phyloP scores from a whole-genome alignment of 257 asterid genomes.

The Rehmannia glutinosa region DNA sequence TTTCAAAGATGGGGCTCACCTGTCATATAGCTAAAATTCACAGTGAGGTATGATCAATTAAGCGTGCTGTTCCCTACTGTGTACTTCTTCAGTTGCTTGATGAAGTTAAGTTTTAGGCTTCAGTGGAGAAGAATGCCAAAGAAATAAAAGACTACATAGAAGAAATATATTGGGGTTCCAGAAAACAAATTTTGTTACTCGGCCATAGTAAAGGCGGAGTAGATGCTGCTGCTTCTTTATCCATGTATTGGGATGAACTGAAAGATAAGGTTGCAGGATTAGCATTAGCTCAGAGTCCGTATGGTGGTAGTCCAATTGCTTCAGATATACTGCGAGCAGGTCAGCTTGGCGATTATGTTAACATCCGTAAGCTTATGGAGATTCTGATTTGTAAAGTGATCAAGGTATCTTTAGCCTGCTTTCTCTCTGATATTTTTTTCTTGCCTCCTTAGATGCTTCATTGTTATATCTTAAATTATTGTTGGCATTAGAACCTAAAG shows the following conservation, averaged over 20 bases:
- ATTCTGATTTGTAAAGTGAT: conserved; percentile 87
- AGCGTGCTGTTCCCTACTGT: not conserved
- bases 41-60: conserved; percentile 42
- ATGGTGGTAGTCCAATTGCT: conserved; percentile 96
- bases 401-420: conserved; percentile 55
- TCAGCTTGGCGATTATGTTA: conserved; percentile 95
- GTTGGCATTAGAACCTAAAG: not conserved
- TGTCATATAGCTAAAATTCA: conserved; percentile 83
- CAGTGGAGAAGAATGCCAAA: conserved; percentile 85
- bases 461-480: not conserved
- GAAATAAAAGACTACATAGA: conserved; percentile 89
- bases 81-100: conserved; percentile 16
- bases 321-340: conserved; percentile 93
- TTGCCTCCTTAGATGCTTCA: not conserved
- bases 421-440: conserved; percentile 2
- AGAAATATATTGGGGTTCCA: conserved; percentile 91
- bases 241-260: conserved; percentile 87
- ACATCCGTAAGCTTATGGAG: conserved; percentile 93
- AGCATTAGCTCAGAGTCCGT: conserved; percentile 92
- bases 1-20: conserved; percentile 89
- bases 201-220: conserved; percentile 99
- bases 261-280: conserved; percentile 95
- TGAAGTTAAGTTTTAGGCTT: conserved; percentile 53
- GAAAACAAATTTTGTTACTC: conserved; percentile 75
- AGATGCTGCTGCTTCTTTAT: conserved; percentile 90